A percentile compares a stretch with the other conserved stretches of the same genome.
Evolutionary conservation across 441 rosid species (phyloP).

Genomic region (Croton laevigatus): DNA sequence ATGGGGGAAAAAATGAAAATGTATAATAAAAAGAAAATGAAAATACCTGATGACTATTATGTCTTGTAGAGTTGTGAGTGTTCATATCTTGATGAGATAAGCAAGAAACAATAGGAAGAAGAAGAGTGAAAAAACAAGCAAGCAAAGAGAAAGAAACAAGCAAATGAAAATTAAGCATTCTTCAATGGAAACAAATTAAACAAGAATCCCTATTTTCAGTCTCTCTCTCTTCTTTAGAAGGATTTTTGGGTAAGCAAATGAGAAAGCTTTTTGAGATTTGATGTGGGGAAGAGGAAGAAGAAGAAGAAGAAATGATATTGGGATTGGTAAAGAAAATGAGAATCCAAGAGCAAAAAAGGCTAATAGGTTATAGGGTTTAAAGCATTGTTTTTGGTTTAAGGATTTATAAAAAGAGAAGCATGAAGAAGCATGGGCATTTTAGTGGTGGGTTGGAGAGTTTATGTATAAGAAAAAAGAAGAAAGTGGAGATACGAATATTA

Average conservation of each 20-base stretch:
- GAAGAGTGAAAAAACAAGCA: conserved; percentile 24
- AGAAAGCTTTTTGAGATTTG: background rate
- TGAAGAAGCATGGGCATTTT: conserved; percentile 3
- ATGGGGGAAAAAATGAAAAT: background rate
- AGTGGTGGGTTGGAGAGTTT: conserved; percentile 20
- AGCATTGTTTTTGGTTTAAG: conserved; percentile 1
- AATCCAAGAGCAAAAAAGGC: conserved; percentile 16
- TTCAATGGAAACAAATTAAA: conserved; percentile 16
- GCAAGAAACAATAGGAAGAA: conserved; percentile 36
- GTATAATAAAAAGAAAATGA: background rate
- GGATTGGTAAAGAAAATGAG: no score
- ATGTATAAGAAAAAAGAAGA: conserved; percentile 5
- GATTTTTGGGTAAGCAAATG: background rate
- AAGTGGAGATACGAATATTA: conserved; percentile 16
- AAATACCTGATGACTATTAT: conserved; percentile 39
- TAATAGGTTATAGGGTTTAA: background rate
- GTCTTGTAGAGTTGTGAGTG: conserved; percentile 30
- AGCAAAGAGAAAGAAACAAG: conserved; percentile 20
- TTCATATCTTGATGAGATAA: conserved; percentile 37
- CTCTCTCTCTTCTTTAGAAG: conserved; percentile 12
- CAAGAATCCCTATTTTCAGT: conserved; percentile 9
- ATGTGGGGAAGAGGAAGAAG: conserved; percentile 9
- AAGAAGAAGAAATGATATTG: background rate
- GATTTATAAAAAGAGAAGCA: conserved; percentile 13
- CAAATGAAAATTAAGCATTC: conserved; percentile 33